Base-by-base conservation (phyloP, 495 filamentous ascomycete genomes). In the Hyaloscypha bicolor region DNA sequence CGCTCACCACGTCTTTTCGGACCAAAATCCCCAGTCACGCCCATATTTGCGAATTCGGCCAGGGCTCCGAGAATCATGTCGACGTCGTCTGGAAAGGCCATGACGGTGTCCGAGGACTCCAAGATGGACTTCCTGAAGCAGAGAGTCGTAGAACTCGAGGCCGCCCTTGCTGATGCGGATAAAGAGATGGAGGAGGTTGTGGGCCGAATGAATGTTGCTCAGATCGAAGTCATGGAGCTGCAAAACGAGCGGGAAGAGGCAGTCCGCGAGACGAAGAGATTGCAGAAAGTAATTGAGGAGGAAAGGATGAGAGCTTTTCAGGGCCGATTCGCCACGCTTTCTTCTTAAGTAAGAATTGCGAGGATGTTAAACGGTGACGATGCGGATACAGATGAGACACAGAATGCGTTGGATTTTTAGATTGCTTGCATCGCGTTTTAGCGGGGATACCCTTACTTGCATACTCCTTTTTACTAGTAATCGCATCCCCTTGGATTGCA, bases 101-200 rank as follows among this genome's bases (percentile, higher is more conserved):
- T 66, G 71, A 64, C 65, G 76, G 79, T 72, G 73, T 78, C 62
- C 74, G 75, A 52, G 72, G 75, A 73, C 77, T 77, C 64, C 71
- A 87, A 90, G 78, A 86, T 93, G 30, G 88, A 93, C 68, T 78
- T 80, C 71, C 79, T 99, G 62, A 91, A 93, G 78, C 86, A 86
- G 65, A 85, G 88, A 60, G 88, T 92, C 33, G 83, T 85, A 65
- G 93, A 96, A 73, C 85, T 99, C 14, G 95, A 99, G 78, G 87
- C 84, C 63, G 90, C 93, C 12, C 82, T 98, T 22, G 79, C 83
- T 30, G 86, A 95, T 66, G 92, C 95, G 22, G 95, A 98, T 72
- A 80, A 82, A 64, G 94, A 97, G 82, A 97, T 99, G 95, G 87
- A 94, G 74, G 91, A 95, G 76, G 94, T 97, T 3, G 91, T 99